These are phyloP conservation scores for Colletotrichum higginsianum DNA, from an alignment of 2,329 filamentous ascomycete species.

Conservation along the genomic window DNA sequence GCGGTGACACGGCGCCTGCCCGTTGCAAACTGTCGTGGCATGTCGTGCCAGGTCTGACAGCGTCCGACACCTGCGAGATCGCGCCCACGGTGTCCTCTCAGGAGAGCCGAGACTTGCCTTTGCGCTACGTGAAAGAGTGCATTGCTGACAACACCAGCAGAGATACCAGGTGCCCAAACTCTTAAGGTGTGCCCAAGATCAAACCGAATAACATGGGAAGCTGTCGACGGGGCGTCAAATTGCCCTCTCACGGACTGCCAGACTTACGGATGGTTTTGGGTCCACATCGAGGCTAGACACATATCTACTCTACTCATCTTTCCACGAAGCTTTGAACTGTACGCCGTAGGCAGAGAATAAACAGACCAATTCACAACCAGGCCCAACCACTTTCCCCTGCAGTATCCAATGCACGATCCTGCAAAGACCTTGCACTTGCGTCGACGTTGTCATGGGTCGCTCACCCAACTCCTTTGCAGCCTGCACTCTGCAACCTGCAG, in stretches of 20 bases:
- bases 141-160: no score
- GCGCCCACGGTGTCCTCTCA: neutral
- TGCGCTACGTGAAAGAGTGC: neutral
- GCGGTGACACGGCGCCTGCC: neutral
- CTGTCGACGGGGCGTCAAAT: neutral
- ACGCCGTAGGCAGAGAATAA: neutral
- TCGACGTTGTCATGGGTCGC: neutral
- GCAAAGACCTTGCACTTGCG: neutral
- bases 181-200: no score
- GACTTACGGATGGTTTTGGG: neutral
- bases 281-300: neutral
- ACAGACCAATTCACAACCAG: neutral
- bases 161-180: neutral
- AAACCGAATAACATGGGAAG: neutral
- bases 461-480: neutral
- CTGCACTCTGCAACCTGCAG: neutral
- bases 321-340: neutral
- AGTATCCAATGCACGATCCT: no score
- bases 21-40: constrained; percentile 7
- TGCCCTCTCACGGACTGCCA: neutral
- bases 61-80: constrained; percentile 29
- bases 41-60: constrained; percentile 12
- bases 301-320: no score
- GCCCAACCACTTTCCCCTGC: no score
- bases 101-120: neutral